Base-by-base conservation (phyloP, 2,329 filamentous ascomycete species). In the Colletotrichum falcatum region DNA sequence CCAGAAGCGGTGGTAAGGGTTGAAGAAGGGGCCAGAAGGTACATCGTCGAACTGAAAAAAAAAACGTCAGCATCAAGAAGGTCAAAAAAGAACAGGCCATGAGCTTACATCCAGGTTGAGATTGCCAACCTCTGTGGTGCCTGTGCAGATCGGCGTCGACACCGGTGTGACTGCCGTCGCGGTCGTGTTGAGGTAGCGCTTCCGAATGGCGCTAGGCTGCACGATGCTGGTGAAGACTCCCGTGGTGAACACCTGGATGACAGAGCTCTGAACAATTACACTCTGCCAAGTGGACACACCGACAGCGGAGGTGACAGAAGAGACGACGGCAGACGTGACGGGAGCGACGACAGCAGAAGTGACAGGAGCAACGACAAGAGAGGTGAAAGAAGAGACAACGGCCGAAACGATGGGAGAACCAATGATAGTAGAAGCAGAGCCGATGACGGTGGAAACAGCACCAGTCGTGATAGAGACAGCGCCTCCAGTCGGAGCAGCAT, bases 1-100 rank as follows among this genome's bases (percentile, higher is more conserved):
- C 81, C 81, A 83, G 35, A 83, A 76, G 56, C 81, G 79, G 8
- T 79, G 76, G 23, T 77, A 75, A 1, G 82, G 82, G 28, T 83
- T 83, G 74, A 82, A 81, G 2, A 83, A 74, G 12, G 81, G 81
- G 0, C 81, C 81, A 9, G 77, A 68, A n/a, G 76, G 76, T 6
- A 77, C 67, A 20, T 76, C 74, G 63, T 83, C 81, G 66, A 83
- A 83, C 82, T 83, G 60, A 26, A 46, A 1, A 18, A 1, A 18
- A 23, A 8, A n/a, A 28, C n/a, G 58, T 63, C 54, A 70, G 63
- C 23, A 26, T 11, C 3, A n/a, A 12, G 30, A 33, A 42, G 16
- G 8, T 14, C 2, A 28, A 20, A 33, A 2, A n/a, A 70, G 77
- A 70, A 79, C 73, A 12, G 44, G 44, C 1, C 9, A 11, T 7